Evolutionary conservation across 306 rosid species (phyloP).

Genomic region (Adenanthera pavonina): DNA sequence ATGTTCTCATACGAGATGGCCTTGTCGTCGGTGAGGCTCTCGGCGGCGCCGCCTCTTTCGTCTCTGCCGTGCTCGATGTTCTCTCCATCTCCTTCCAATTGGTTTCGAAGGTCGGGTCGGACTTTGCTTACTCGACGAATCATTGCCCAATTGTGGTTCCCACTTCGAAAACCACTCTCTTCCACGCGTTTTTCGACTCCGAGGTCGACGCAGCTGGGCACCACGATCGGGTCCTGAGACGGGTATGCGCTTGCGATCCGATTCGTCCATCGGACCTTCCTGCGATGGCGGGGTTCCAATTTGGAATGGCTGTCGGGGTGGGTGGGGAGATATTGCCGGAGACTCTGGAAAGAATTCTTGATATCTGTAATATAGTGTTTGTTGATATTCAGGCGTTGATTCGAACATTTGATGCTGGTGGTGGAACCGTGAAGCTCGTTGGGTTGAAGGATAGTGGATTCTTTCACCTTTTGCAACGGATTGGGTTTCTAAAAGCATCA

Average conservation of each 20-base stretch:
- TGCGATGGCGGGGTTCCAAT: slow-evolving; percentile 44
- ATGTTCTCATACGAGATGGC: slow-evolving; percentile 69
- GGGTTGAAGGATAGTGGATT: slow-evolving; percentile 74
- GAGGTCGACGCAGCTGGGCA: slow-evolving; percentile 37
- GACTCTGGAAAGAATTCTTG: slow-evolving; percentile 74
- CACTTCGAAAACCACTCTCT: slow-evolving; percentile 64
- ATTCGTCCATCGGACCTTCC: slow-evolving; percentile 72
- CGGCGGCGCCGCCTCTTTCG: slow-evolving; percentile 88
- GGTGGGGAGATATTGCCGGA: slow-evolving; percentile 89
- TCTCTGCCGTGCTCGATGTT: slow-evolving; percentile 71
- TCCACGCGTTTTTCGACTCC: slow-evolving; percentile 78
- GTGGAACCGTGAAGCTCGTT: slow-evolving; percentile 80
- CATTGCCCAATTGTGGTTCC: slow-evolving; percentile 57
- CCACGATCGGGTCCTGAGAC: slow-evolving; percentile 64
- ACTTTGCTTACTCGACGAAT: slow-evolving; percentile 60
- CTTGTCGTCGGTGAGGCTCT: slow-evolving; percentile 59
- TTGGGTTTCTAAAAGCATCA: slow-evolving; percentile 82
- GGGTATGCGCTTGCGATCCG: slow-evolving; percentile 67
- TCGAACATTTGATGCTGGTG: slow-evolving; percentile 64
- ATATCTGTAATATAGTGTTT: slow-evolving; percentile 64
- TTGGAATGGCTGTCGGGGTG: slow-evolving; percentile 94
- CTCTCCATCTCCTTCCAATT: slow-evolving; percentile 52
- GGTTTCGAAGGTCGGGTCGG: slow-evolving; percentile 77
- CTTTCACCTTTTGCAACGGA: slow-evolving; percentile 63
- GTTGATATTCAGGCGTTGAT: slow-evolving; percentile 88